Evolutionary conservation across 2,329 filamentous ascomycete genomes (phyloP).

Genomic region (Epichloe typhina): DNA sequence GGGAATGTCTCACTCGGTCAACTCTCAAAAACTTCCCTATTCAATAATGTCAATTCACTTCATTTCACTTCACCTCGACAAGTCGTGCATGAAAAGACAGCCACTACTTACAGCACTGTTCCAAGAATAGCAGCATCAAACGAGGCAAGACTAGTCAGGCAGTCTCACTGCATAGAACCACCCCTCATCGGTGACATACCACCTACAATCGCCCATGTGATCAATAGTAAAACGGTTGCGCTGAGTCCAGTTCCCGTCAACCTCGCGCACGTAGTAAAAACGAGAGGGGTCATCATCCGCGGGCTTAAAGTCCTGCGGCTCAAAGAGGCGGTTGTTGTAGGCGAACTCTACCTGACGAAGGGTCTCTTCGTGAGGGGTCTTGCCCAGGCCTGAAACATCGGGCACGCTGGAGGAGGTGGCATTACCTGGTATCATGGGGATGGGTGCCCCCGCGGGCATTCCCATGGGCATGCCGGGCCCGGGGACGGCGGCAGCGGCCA

Average conservation of each 20-base stretch:
- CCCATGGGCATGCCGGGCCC: neutral
- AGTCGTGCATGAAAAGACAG: neutral
- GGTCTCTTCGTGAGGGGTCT: constrained; percentile 33
- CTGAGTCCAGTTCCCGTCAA: constrained; percentile 46
- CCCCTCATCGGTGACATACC: constrained; percentile 45
- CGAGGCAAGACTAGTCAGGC: constrained; percentile 17
- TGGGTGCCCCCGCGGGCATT: constrained; percentile 10
- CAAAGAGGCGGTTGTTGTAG: constrained; percentile 35
- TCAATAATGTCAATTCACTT: too few relatives aligned
- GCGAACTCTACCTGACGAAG: constrained; percentile 35
- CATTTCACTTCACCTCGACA: neutral
- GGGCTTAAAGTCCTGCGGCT: constrained; percentile 51
- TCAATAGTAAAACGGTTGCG: constrained; percentile 48
- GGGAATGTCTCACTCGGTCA: too few relatives aligned
- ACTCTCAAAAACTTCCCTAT: too few relatives aligned
- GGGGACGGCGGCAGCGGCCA: constrained; percentile 13
- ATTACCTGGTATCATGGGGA: constrained; percentile 29
- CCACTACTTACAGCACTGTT: neutral
- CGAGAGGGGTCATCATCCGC: constrained; percentile 43
- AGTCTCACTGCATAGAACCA: constrained; percentile 49
- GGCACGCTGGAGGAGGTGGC: constrained; percentile 15
- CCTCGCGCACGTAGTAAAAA: constrained; percentile 48
- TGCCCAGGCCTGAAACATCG: constrained; percentile 40
- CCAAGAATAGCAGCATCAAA: neutral
- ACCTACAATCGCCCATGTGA: constrained; percentile 40